A percentile compares a stretch with the other conserved stretches of the same genome.
phyloP scores from a whole-genome alignment of 2,329 filamentous ascomycete species.

The Rasamsonia emersonii region DNA sequence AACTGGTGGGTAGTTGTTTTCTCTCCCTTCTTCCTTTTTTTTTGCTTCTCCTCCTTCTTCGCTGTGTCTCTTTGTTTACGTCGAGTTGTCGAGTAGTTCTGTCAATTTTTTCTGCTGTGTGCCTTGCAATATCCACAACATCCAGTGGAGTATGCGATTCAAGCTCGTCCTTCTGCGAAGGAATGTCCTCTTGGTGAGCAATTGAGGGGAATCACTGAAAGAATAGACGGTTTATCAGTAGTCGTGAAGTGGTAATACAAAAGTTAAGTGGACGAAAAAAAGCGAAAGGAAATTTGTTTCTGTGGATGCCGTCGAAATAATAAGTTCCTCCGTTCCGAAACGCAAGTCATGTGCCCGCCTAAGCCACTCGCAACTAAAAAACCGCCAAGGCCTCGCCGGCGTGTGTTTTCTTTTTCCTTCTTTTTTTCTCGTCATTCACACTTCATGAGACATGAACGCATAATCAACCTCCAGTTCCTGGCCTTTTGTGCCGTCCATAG shows the following conservation, averaged over 20 bases:
- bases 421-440: slow-evolving; percentile 23
- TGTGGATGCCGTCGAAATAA: background rate
- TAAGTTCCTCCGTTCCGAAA: too few species aligned
- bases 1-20: slow-evolving; percentile 24
- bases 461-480: slow-evolving; percentile 41
- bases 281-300: background rate
- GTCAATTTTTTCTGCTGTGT: background rate
- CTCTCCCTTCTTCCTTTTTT: slow-evolving; percentile 1
- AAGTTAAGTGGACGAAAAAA: background rate
- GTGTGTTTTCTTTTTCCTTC: slow-evolving; percentile 4
- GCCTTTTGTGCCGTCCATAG: slow-evolving; percentile 20
- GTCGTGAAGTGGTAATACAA: background rate
- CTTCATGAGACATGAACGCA: slow-evolving; percentile 36
- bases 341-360: slow-evolving; percentile 1
- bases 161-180: too few species aligned
- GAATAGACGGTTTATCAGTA: too few species aligned
- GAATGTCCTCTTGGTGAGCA: too few species aligned
- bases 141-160: too few species aligned
- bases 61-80: background rate
- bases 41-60: background rate
- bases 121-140: too few species aligned
- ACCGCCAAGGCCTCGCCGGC: slow-evolving; percentile 2
- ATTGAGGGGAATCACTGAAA: too few species aligned
- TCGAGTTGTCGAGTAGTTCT: slow-evolving; percentile 6
- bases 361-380: background rate